Conservation (phyloP, 768 basidiomycete genomes). For the Suillus cothurnatus region DNA sequence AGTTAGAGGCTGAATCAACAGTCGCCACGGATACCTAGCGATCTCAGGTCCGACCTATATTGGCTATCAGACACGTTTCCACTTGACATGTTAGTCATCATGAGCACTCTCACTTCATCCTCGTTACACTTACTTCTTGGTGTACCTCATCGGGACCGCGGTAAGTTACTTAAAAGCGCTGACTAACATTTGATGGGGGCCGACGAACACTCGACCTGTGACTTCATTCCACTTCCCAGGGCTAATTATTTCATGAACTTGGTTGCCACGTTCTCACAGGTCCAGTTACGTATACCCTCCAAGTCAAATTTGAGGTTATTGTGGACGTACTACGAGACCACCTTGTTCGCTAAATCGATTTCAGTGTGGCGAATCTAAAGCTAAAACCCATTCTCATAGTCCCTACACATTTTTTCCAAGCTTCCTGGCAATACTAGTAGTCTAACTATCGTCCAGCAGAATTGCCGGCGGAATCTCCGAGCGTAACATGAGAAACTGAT, state of each 20-base stretch:
- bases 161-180: not conserved
- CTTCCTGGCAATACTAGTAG: no score
- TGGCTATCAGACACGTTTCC: not conserved
- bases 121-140: not conserved
- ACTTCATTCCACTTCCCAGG: not conserved
- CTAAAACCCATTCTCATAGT: not conserved
- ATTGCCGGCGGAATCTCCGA: no score
- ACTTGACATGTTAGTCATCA: not conserved
- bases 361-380: not conserved
- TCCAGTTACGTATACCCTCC: not conserved
- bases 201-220: not conserved
- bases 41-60: not conserved
- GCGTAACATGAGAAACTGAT: not conserved
- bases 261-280: slow-evolving; percentile 7
- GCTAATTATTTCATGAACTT: not conserved
- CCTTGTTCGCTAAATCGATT: not conserved
- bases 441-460: no score
- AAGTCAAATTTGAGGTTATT: slow-evolving; percentile 2
- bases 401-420: not conserved
- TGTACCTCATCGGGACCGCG: not conserved
- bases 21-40: not conserved
- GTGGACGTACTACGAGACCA: not conserved
- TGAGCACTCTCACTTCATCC: not conserved
- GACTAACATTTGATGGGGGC: not conserved
- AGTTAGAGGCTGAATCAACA: not conserved